Percentiles rank a stretch among this genome's conserved stretches.
Conservation (phyloP, 192 early-diverging fungal species). For the Backusella macrospora region DNA sequence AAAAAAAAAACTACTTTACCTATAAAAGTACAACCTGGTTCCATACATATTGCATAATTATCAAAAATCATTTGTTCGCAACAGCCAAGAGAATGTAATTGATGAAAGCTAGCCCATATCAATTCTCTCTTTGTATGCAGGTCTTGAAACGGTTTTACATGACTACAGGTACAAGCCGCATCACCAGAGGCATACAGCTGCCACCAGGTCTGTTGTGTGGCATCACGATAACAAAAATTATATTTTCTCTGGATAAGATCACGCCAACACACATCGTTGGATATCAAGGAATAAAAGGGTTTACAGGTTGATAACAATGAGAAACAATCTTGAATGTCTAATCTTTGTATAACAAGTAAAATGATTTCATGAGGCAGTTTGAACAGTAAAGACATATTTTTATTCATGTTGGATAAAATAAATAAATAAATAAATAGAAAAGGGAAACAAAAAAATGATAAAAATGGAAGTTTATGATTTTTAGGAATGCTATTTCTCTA, state of each 20-base stretch:
- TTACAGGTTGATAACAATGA: conserved; percentile 1
- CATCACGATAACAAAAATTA: conserved; percentile 3
- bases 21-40: background rate
- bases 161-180: background rate
- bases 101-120: background rate
- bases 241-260: conserved; percentile 13
- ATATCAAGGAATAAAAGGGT: background rate
- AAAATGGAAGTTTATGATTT: background rate
- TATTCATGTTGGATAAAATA: background rate
- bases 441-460: background rate
- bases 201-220: conserved; percentile 5
- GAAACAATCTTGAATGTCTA: background rate
- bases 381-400: background rate
- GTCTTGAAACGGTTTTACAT: background rate
- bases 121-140: background rate
- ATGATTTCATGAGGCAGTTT: conserved; percentile 20
- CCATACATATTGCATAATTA: conserved; percentile 11
- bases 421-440: background rate
- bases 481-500: conserved; percentile 9
- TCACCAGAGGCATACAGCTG: background rate
- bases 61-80: conserved; percentile 2
- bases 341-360: background rate
- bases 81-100: background rate
- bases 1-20: background rate
- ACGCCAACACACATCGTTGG: background rate